Evolutionary conservation across 768 basidiomycete genomes (phyloP), one percentile per base, ranked within the genome.

Genomic region (Rhodotorula babjevae): DNA sequence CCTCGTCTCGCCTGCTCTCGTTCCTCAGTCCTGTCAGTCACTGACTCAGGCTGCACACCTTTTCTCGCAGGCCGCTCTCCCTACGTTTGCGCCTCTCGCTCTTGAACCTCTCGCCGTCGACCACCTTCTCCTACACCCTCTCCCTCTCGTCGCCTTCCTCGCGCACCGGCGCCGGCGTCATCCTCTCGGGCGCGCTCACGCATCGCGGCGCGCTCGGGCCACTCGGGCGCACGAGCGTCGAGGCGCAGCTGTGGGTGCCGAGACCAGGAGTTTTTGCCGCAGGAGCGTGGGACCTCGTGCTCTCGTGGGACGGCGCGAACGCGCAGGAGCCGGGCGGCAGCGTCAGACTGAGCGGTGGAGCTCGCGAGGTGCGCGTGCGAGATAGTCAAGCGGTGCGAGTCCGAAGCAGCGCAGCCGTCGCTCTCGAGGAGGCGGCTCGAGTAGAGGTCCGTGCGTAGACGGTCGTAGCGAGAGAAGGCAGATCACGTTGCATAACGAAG

Each of bases 41-140:
- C n/a, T n/a, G n/a, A n/a, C n/a, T n/a, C n/a, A n/a, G n/a, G n/a
- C n/a, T n/a, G n/a, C n/a, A n/a, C n/a, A n/a, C n/a, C n/a, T n/a
- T n/a, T 25, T 25, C 33, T 53, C 57, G 18, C 72, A 93, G 90
- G 29, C 84, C 86, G 6, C 87, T 85, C 77, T 82, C 82, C 46
- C 80, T 84, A 16, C 84, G 86, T 3, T 82, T 90, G 23, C 78
- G 82, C 14, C 85, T 93, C 73, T 81, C 81, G 25, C 72, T 95
- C 42, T 85, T 86, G 42, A 95, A 94, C 78, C 84, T 87, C 73
- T 95, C 93, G 0, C 81, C 87, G 53, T 86, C 87, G 1, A 84
- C 87, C 63, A 80, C 85, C 27, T 62, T 75, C 67, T 21, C 40
- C 31, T 75, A 63, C 61, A 31, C 31, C 25, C 61, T 75, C n/a